Percentiles rank a stretch among this genome's conserved stretches.
These are phyloP conservation scores for Amphicarpaea edgeworthii DNA, from an alignment of 306 rosid genomes.

Conservation along the genomic window DNA sequence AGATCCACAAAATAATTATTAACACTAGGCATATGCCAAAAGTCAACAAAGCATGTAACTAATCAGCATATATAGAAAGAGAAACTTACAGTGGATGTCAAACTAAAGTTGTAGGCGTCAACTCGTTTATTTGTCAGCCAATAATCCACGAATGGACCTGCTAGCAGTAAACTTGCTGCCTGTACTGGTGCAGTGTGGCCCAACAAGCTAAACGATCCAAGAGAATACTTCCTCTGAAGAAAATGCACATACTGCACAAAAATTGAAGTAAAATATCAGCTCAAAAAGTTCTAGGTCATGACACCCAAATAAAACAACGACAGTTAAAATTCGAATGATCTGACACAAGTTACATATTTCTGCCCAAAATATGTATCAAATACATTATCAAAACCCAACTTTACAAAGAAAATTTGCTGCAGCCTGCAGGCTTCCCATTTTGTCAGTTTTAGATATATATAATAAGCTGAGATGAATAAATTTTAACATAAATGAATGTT, in stretches of 20 bases:
- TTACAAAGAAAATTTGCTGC: background rate
- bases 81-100: conserved; percentile 61
- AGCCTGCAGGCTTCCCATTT: conserved; percentile 14
- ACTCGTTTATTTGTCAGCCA: conserved; percentile 75
- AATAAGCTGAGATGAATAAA: background rate
- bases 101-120: conserved; percentile 55
- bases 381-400: conserved; percentile 4
- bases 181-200: conserved; percentile 86
- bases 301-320: conserved; percentile 1
- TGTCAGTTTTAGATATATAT: conserved; percentile 4
- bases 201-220: conserved; percentile 79
- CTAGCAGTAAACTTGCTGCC: conserved; percentile 64
- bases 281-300: conserved; percentile 21
- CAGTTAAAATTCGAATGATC: conserved; percentile 10
- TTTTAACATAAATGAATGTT: background rate
- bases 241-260: conserved; percentile 73
- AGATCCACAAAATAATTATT: conserved; percentile 4
- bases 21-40: background rate
- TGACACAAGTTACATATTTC: background rate
- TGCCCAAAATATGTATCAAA: background rate
- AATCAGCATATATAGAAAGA: background rate
- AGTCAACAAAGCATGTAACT: conserved; percentile 1
- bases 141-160: conserved; percentile 78
- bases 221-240: conserved; percentile 80
- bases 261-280: conserved; percentile 30